These are phyloP conservation scores for Ogataea ganodermae DNA, from an alignment of 805 yeast genomes.

Conservation along the genomic window DNA sequence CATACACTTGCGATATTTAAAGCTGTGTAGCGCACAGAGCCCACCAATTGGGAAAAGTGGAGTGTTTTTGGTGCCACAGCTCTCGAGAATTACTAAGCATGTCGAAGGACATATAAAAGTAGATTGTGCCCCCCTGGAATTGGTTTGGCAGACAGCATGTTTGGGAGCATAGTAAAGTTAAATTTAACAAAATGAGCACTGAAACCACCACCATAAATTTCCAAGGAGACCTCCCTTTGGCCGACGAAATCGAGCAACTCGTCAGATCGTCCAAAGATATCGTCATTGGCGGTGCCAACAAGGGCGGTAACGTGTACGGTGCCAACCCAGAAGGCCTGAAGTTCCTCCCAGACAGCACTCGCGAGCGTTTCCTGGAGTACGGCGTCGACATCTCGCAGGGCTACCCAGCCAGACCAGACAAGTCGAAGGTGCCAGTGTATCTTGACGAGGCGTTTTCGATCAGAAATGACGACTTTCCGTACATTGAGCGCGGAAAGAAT, in stretches of 20 bases:
- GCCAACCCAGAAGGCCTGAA: slow-evolving; percentile 23
- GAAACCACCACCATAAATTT: slow-evolving; percentile 15
- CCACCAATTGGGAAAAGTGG: neutral
- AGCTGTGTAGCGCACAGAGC: neutral
- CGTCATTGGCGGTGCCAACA: slow-evolving; percentile 1
- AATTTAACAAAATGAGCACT: slow-evolving; percentile 7
- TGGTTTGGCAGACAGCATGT: no score
- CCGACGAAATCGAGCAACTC: slow-evolving; percentile 19
- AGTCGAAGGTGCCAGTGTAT: slow-evolving; percentile 34
- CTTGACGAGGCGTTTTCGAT: slow-evolving; percentile 41
- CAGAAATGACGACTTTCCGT: slow-evolving; percentile 36
- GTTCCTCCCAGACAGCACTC: slow-evolving; percentile 28
- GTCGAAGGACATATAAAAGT: neutral
- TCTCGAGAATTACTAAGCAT: neutral
- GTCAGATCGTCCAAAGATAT: slow-evolving; percentile 15
- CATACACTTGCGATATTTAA: neutral
- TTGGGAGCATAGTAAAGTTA: no score
- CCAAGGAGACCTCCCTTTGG: slow-evolving; percentile 13
- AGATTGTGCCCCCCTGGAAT: no score
- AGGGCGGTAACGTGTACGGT: slow-evolving; percentile 6
- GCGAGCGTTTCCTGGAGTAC: slow-evolving; percentile 35
- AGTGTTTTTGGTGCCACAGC: neutral
- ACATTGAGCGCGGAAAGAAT: slow-evolving; percentile 33
- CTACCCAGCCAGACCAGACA: slow-evolving; percentile 39
- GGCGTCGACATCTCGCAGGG: slow-evolving; percentile 39